Conservation (phyloP, 768 basidiomycete genomes). For the Amanita fuliginea region DNA sequence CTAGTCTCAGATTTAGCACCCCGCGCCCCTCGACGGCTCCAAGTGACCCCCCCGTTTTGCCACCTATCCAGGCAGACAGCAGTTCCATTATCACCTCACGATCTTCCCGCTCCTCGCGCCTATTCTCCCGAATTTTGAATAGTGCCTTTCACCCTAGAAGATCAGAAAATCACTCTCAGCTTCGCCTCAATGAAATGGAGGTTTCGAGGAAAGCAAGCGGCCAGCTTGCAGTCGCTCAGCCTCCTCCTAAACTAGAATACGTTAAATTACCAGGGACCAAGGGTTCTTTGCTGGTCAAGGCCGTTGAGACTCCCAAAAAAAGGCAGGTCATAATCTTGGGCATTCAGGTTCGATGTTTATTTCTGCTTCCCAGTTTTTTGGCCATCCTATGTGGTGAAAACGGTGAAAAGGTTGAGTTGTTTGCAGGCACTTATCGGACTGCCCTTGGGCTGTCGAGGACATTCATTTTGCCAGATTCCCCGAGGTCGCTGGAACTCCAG, state of each 20-base stretch:
- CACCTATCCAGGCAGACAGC: conserved; percentile 10
- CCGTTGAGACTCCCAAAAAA: conserved; percentile 84
- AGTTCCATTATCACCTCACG: background rate
- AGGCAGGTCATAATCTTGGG: conserved; percentile 37
- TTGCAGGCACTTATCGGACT: conserved; percentile 85
- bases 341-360: background rate
- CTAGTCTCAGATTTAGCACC: conserved; percentile 19
- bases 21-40: conserved; percentile 17
- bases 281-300: conserved; percentile 71
- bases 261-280: conserved; percentile 90
- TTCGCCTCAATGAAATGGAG: conserved; percentile 31
- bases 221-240: conserved; percentile 34
- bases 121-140: conserved; percentile 61
- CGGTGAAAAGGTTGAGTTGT: conserved; percentile 89
- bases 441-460: conserved; percentile 86
- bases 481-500: conserved; percentile 76
- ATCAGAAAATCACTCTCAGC: conserved; percentile 40
- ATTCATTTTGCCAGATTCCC: conserved; percentile 87
- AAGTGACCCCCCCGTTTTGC: conserved; percentile 11
- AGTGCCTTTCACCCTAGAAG: conserved; percentile 51
- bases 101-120: conserved; percentile 41
- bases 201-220: conserved; percentile 19
- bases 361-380: conserved; percentile 49
- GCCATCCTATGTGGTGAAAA: conserved; percentile 89
- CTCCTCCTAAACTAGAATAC: conserved; percentile 82